These are phyloP conservation scores for Bolboschoenus planiculmis DNA, from an alignment of 176 grass and related monocot species.

Conservation along the genomic window DNA sequence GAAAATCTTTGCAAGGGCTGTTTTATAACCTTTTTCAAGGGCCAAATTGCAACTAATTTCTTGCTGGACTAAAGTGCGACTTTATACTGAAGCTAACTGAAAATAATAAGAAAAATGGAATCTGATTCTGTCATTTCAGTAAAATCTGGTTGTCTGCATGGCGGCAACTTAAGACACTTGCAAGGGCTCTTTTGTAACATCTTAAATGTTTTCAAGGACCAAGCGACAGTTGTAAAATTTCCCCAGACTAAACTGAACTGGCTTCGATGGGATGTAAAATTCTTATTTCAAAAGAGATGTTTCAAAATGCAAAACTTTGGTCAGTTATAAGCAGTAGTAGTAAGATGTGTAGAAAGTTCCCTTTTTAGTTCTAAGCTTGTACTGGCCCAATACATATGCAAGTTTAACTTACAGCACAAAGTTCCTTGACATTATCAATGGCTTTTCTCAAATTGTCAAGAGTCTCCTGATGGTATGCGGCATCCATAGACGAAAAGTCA, in stretches of 20 bases:
- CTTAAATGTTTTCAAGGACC: neutral
- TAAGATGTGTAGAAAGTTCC: neutral
- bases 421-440: conserved; percentile 65
- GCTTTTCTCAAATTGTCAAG: conserved; percentile 82
- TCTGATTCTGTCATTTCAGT: neutral
- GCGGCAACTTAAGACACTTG: neutral
- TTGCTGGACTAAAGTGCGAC: neutral
- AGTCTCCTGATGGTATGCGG: conserved; percentile 83
- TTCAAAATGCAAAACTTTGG: neutral
- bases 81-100: neutral
- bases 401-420: conserved; percentile 75
- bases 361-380: neutral
- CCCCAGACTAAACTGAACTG: neutral
- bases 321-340: neutral
- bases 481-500: conserved; percentile 83
- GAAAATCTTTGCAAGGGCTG: neutral
- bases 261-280: neutral
- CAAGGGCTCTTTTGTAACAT: neutral
- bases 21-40: neutral
- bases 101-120: neutral
- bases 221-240: neutral
- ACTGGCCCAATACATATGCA: neutral
- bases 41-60: neutral
- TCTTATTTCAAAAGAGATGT: neutral
- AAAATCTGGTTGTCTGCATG: neutral